phyloP scores from a whole-genome alignment of 202 grass and related monocot genomes.

The Schoenoplectus triqueter region DNA sequence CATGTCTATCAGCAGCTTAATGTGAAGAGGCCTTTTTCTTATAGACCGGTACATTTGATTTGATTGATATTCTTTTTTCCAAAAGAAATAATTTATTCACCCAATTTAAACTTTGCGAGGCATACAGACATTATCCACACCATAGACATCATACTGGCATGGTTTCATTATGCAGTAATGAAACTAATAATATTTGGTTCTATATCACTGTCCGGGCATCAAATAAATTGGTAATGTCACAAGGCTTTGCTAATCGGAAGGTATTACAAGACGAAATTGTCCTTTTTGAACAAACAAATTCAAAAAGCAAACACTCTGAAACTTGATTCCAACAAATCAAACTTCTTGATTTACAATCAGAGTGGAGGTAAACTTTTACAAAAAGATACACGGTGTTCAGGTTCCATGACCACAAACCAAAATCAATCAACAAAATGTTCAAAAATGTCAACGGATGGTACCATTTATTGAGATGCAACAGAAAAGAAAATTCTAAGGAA shows the following conservation, averaged over 20 bases:
- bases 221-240: background rate
- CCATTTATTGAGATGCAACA: constrained; percentile 36
- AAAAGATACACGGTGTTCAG: background rate
- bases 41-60: too few relatives aligned
- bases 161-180: too few relatives aligned
- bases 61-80: too few relatives aligned
- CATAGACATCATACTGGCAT: too few relatives aligned
- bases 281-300: background rate
- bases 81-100: too few relatives aligned
- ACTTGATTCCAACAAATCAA: background rate
- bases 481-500: background rate
- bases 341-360: constrained; percentile 17
- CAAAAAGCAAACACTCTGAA: background rate
- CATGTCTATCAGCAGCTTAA: too few relatives aligned
- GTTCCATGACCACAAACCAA: constrained; percentile 5
- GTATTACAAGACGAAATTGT: background rate
- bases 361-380: constrained; percentile 19
- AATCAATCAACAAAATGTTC: constrained; percentile 31
- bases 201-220: background rate
- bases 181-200: background rate
- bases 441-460: constrained; percentile 36
- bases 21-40: too few relatives aligned
- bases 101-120: too few relatives aligned
- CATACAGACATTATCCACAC: too few relatives aligned
- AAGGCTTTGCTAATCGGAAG: background rate